Percentiles rank a stretch among this genome's conserved stretches.
These are phyloP conservation scores for Castanea sativa DNA, from an alignment of 306 rosid genomes.

Conservation along the genomic window DNA sequence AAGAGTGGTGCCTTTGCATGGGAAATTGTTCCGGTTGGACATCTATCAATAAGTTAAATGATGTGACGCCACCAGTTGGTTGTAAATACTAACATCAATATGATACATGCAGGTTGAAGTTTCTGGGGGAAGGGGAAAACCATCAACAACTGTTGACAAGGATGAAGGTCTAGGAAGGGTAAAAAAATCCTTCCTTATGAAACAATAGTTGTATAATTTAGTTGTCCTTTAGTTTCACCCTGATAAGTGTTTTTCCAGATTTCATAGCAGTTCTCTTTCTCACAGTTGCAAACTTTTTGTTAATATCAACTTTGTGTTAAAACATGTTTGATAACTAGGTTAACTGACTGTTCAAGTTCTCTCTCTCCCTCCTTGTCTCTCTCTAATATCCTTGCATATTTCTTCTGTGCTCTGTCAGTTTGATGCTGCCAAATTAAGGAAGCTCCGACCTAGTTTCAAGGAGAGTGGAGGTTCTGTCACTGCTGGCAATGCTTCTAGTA, in stretches of 20 bases:
- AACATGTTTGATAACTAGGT: neutral
- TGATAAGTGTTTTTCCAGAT: neutral
- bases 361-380: neutral
- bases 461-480: constrained; percentile 91
- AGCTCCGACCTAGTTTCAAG: constrained; percentile 98
- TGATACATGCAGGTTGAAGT: constrained; percentile 58
- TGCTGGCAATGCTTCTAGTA: constrained; percentile 98
- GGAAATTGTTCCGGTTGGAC: constrained; percentile 82
- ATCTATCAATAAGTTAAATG: constrained; percentile 10
- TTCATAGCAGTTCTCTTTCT: neutral
- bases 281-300: constrained; percentile 6
- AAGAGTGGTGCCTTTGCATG: constrained; percentile 67
- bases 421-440: constrained; percentile 89
- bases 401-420: constrained; percentile 53
- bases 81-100: neutral
- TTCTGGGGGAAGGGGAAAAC: constrained; percentile 95
- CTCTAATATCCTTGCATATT: constrained; percentile 5
- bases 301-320: neutral
- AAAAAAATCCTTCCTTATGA: constrained; percentile 5
- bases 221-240: neutral
- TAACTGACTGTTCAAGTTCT: neutral
- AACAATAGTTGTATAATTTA: constrained; percentile 3
- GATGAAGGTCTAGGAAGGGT: constrained; percentile 98
- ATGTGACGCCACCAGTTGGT: neutral
- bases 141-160: constrained; percentile 68